Percentiles rank a stretch among this genome's conserved stretches.
Conservation (phyloP, 2,329 filamentous ascomycete genomes). For the Ascocoryne sarcoides region DNA sequence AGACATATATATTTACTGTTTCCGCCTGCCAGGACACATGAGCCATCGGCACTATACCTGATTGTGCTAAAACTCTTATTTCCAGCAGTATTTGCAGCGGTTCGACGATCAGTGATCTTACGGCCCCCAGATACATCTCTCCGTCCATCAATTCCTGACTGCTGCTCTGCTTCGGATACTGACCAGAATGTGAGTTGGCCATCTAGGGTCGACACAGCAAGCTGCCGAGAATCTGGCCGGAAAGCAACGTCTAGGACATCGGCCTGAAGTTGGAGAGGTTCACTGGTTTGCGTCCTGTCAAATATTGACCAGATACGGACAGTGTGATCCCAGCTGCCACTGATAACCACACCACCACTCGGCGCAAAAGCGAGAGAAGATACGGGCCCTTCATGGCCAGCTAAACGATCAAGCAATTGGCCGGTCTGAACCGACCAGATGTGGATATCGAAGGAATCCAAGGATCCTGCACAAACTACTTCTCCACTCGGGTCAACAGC, state of each 20-base stretch:
- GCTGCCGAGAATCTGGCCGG: slow-evolving; percentile 80
- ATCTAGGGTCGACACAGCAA: slow-evolving; percentile 87
- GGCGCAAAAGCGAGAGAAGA: slow-evolving; percentile 82
- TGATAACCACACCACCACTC: slow-evolving; percentile 74
- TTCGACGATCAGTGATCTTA: slow-evolving; percentile 77
- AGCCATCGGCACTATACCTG: slow-evolving; percentile 85
- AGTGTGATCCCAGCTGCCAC: slow-evolving; percentile 94
- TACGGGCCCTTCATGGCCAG: slow-evolving; percentile 90
- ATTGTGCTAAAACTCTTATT: slow-evolving; percentile 88
- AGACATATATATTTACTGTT: slow-evolving; percentile 99
- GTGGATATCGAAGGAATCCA: slow-evolving; percentile 95
- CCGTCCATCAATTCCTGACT: slow-evolving; percentile 78
- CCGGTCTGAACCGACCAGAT: slow-evolving; percentile 98
- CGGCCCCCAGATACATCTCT: slow-evolving; percentile 90
- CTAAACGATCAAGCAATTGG: slow-evolving; percentile 80
- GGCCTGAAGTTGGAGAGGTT: slow-evolving; percentile 84
- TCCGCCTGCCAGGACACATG: slow-evolving; percentile 79
- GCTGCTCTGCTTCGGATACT: slow-evolving; percentile 76
- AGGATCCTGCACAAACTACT: slow-evolving; percentile 86
- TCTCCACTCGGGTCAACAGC: slow-evolving; percentile 97
- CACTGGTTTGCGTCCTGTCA: slow-evolving; percentile 84
- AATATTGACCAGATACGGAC: slow-evolving; percentile 97
- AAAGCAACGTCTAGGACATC: slow-evolving; percentile 84
- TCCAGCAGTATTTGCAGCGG: slow-evolving; percentile 80
- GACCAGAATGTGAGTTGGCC: slow-evolving; percentile 95